Percentiles rank a stretch among this genome's conserved stretches.
These are phyloP conservation scores for Halenospora varia DNA, from an alignment of 495 filamentous ascomycete genomes.

Conservation along the genomic window DNA sequence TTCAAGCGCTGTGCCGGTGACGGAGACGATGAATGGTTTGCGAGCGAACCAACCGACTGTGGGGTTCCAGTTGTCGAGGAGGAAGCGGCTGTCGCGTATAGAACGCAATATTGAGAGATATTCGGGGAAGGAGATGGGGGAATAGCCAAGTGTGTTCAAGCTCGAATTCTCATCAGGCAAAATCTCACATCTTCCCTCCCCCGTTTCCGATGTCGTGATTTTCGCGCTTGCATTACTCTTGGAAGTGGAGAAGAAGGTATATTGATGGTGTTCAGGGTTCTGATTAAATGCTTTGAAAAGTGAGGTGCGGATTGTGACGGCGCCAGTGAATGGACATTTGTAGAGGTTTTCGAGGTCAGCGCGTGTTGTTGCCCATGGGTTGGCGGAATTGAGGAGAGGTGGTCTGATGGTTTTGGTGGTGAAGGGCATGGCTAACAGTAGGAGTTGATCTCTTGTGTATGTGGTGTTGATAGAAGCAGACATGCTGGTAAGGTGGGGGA, in stretches of 20 bases:
- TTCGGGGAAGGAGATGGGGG: slow-evolving; percentile 58
- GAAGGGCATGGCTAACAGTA: too few relatives aligned
- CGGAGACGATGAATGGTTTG: slow-evolving; percentile 64
- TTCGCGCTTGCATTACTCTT: slow-evolving; percentile 26
- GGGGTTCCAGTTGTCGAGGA: slow-evolving; percentile 6
- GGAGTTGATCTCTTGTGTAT: too few relatives aligned
- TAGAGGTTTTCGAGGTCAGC: slow-evolving; percentile 55
- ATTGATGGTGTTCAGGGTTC: slow-evolving; percentile 56
- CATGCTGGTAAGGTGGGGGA: too few relatives aligned
- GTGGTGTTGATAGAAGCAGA: too few relatives aligned
- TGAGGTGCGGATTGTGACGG: slow-evolving; percentile 65
- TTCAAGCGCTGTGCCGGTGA: slow-evolving; percentile 55
- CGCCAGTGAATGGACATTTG: slow-evolving; percentile 55
- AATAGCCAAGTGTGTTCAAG: slow-evolving; percentile 68
- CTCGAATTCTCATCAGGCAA: slow-evolving; percentile 40
- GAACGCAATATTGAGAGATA: slow-evolving; percentile 62
- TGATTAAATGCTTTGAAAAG: slow-evolving; percentile 56
- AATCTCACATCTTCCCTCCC: slow-evolving; percentile 1
- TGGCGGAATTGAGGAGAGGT: slow-evolving; percentile 66
- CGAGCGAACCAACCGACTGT: background rate
- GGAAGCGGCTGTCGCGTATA: slow-evolving; percentile 30
- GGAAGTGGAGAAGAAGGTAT: slow-evolving; percentile 57
- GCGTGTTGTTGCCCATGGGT: slow-evolving; percentile 62
- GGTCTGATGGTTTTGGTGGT: too few relatives aligned
- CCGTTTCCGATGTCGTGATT: background rate